phyloP scores from a whole-genome alignment of 2,329 filamentous ascomycete genomes.

The Claviceps pazoutovae region DNA sequence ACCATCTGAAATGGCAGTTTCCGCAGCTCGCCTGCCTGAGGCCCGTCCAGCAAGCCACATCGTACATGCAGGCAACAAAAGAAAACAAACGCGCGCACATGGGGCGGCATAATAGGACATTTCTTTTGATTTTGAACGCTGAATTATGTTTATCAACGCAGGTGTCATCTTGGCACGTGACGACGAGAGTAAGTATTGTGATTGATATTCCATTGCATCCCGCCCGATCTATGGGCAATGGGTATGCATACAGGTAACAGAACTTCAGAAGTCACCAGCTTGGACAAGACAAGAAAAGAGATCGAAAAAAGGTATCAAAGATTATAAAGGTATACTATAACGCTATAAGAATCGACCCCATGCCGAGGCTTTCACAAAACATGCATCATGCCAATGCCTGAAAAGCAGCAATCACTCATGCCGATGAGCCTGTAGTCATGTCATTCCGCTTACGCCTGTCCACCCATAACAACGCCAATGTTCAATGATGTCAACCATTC shows the following conservation, averaged over 20 bases:
- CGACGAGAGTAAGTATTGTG: too few relatives aligned
- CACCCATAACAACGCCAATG: background rate
- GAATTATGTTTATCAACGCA: too few relatives aligned
- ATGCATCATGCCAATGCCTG: background rate
- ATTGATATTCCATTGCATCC: too few relatives aligned
- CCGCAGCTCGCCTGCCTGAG: background rate
- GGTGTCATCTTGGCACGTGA: too few relatives aligned
- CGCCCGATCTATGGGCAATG: too few relatives aligned
- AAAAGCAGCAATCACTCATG: background rate
- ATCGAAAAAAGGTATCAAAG: background rate
- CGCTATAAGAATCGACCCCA: too few relatives aligned
- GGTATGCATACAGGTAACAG: too few relatives aligned
- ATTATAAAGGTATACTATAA: background rate
- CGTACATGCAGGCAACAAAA: background rate
- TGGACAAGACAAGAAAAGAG: background rate
- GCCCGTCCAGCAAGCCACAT: background rate
- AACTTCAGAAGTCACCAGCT: too few relatives aligned
- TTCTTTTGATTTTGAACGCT: too few relatives aligned
- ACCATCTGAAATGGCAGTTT: too few relatives aligned
- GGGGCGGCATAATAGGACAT: background rate
- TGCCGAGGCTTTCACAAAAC: background rate
- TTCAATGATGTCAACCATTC: background rate
- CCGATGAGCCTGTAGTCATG: background rate
- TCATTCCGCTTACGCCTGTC: background rate
- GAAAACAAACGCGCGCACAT: background rate